phyloP scores from a whole-genome alignment of 345 rosid genomes.

The Eucalyptus tenuipes region DNA sequence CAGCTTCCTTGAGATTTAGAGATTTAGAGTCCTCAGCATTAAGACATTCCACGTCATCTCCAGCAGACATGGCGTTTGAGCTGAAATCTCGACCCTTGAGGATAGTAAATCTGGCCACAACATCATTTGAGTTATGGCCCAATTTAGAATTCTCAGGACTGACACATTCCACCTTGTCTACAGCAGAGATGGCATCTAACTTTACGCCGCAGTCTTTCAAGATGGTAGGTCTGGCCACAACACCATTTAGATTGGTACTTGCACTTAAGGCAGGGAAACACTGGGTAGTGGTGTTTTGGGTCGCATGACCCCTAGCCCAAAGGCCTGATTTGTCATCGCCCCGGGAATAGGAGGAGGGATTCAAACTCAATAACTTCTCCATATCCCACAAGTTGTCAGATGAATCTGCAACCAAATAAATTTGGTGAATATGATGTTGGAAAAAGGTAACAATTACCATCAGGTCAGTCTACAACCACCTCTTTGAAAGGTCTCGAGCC shows the following conservation, averaged over 20 bases:
- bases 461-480: conserved; percentile 15
- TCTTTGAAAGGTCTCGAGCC: conserved; percentile 8
- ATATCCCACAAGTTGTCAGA: background rate
- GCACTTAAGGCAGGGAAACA: background rate
- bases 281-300: background rate
- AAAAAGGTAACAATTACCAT: background rate
- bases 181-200: background rate
- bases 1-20: background rate
- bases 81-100: conserved; percentile 17
- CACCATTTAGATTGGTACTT: background rate
- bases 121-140: conserved; percentile 26
- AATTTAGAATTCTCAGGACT: background rate
- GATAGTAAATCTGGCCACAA: conserved; percentile 36
- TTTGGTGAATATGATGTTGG: background rate
- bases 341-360: background rate
- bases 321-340: background rate
- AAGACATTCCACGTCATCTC: background rate
- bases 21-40: background rate
- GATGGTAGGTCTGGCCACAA: background rate
- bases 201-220: background rate
- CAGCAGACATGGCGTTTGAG: background rate
- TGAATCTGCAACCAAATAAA: background rate
- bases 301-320: background rate
- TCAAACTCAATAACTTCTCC: background rate
- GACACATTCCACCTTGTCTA: background rate